Percentiles rank a stretch among this genome's conserved stretches.
These are phyloP conservation scores for Opeltia flavorubescens DNA, from an alignment of 495 filamentous ascomycete species.

Conservation along the genomic window DNA sequence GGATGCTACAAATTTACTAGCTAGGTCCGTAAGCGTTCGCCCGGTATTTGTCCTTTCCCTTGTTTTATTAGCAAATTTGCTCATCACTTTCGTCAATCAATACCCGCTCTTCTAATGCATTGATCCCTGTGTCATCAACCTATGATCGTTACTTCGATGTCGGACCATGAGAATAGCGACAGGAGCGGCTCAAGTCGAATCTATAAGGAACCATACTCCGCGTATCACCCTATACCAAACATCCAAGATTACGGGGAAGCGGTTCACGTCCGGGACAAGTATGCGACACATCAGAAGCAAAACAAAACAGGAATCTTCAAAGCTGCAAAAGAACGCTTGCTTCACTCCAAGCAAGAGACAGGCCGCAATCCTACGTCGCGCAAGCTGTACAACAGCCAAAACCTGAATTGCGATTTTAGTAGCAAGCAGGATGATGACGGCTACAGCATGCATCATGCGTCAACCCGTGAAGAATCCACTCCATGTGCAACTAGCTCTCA, in stretches of 20 bases:
- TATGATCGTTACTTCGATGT: constrained; percentile 16
- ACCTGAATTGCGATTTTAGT: constrained; percentile 4
- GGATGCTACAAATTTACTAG: too few relatives aligned
- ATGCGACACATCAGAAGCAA: background rate
- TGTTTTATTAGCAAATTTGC: too few relatives aligned
- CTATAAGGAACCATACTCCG: constrained; percentile 37
- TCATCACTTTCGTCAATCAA: too few relatives aligned
- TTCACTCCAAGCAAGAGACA: constrained; percentile 19
- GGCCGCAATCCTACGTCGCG: background rate
- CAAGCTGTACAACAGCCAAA: constrained; percentile 4
- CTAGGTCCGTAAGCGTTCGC: too few relatives aligned
- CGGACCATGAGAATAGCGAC: constrained; percentile 30
- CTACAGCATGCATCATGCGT: background rate
- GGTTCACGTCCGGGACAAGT: constrained; percentile 24
- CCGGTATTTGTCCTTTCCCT: too few relatives aligned
- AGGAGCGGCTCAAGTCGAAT: constrained; percentile 29
- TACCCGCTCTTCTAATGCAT: too few relatives aligned
- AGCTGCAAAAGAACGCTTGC: constrained; percentile 9
- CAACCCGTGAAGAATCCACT: background rate
- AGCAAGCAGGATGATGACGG: constrained; percentile 5
- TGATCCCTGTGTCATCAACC: too few relatives aligned
- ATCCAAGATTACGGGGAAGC: constrained; percentile 44
- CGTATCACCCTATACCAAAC: constrained; percentile 46
- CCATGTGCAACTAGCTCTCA: constrained; percentile 35
- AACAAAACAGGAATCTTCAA: background rate